Percentiles rank a stretch among this genome's conserved stretches.
phyloP scores from a whole-genome alignment of 2,329 filamentous ascomycete species.

The Arachnopeziza araneosa region DNA sequence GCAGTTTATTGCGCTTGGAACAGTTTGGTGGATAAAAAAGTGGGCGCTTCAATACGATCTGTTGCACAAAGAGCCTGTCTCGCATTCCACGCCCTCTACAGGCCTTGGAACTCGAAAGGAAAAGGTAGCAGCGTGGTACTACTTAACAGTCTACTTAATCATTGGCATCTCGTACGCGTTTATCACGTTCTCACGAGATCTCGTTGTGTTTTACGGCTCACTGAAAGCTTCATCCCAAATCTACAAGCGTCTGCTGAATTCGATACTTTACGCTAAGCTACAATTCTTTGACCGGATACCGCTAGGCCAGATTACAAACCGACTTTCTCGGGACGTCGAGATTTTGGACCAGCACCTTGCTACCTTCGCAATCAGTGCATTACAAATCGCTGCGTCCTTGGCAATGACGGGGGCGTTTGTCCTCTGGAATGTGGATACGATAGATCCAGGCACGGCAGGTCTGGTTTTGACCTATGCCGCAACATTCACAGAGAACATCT shows the following conservation, averaged over 20 bases:
- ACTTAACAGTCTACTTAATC: conserved; percentile 54
- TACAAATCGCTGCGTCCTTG: conserved; percentile 58
- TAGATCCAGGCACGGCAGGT: background rate
- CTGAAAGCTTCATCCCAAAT: conserved; percentile 54
- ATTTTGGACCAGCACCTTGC: conserved; percentile 62
- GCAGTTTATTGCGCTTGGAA: conserved; percentile 3
- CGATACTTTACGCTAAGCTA: conserved; percentile 59
- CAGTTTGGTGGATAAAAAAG: background rate
- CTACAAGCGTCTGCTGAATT: conserved; percentile 53
- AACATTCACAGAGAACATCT: background rate
- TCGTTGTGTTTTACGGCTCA: conserved; percentile 59
- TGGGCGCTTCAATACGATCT: background rate
- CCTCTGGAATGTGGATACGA: background rate
- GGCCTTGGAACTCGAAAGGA: conserved; percentile 27
- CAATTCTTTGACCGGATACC: conserved; percentile 64
- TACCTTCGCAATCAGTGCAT: conserved; percentile 57
- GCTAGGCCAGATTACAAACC: conserved; percentile 61
- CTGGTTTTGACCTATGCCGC: background rate
- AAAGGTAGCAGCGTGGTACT: conserved; percentile 50
- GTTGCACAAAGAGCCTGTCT: background rate
- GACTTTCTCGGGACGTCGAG: conserved; percentile 64
- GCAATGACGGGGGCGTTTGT: conserved; percentile 37
- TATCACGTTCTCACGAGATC: conserved; percentile 55
- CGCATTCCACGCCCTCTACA: too few relatives aligned
- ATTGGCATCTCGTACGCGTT: conserved; percentile 51